Conservation (phyloP, 164 flowering plant species). For the Umbilicus rupestris region DNA sequence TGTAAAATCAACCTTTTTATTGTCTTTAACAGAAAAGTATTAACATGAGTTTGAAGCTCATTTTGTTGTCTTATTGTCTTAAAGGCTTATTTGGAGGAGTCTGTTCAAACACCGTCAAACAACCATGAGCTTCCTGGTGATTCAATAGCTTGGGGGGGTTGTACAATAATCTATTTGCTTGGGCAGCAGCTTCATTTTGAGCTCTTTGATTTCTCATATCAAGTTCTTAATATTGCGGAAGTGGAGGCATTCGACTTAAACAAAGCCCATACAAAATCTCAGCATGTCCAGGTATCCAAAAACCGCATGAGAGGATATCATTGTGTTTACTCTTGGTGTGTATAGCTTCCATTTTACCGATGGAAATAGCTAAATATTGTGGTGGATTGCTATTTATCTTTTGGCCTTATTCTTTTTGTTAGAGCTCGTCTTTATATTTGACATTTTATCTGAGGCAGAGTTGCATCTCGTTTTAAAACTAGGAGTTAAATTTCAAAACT, state of each 20-base stretch:
- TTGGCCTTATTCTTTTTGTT: background rate
- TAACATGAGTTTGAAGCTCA: background rate
- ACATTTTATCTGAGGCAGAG: too few relatives aligned
- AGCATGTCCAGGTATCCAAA: slow-evolving; percentile 42
- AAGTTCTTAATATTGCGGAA: slow-evolving; percentile 91
- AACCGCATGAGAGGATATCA: background rate
- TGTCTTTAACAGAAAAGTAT: background rate
- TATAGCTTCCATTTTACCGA: background rate
- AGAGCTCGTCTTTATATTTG: background rate
- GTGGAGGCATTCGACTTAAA: slow-evolving; percentile 48
- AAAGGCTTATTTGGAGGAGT: slow-evolving; percentile 79
- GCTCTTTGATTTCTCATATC: slow-evolving; percentile 93
- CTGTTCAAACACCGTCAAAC: slow-evolving; percentile 31
- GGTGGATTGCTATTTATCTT: background rate
- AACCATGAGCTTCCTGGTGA: slow-evolving; percentile 67
- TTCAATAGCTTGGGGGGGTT: slow-evolving; percentile 98
- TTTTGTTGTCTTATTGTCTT: slow-evolving; percentile 6
- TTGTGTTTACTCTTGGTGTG: background rate
- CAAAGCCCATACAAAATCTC: slow-evolving; percentile 38
- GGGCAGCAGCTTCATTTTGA: slow-evolving; percentile 96
- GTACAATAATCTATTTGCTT: slow-evolving; percentile 88
- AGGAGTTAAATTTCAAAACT: too few relatives aligned
- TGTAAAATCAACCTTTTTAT: background rate
- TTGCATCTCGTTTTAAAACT: too few relatives aligned
- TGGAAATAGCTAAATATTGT: too few relatives aligned